These are phyloP conservation scores for Cyberlindnera xishuangbannaensis DNA, from an alignment of 805 yeast genomes.

Conservation along the genomic window DNA sequence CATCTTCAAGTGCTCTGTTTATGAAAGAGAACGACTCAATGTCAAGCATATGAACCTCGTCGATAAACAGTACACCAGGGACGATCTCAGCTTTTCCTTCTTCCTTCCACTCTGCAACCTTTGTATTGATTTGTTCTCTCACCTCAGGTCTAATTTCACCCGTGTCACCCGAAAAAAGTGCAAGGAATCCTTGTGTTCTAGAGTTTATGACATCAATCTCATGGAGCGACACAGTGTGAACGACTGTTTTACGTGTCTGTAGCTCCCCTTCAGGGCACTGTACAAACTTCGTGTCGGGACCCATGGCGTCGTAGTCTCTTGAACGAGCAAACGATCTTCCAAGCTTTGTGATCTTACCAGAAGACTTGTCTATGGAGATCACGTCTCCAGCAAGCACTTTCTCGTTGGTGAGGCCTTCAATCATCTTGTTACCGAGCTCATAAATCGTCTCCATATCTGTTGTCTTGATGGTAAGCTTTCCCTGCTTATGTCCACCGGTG, in stretches of 20 bases:
- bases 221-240: conserved; percentile 95
- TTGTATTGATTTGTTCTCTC: conserved; percentile 92
- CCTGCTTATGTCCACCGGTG: conserved; percentile 98
- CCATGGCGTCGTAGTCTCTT: conserved; percentile 97
- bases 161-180: conserved; percentile 91
- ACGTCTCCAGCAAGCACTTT: conserved; percentile 97
- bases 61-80: conserved; percentile 96
- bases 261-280: conserved; percentile 99
- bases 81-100: conserved; percentile 98
- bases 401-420: conserved; percentile 89
- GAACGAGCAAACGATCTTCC: conserved; percentile 96
- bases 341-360: conserved; percentile 88
- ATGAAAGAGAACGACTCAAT: conserved; percentile 93
- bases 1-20: conserved; percentile 94
- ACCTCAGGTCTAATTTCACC: conserved; percentile 96
- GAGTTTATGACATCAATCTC: conserved; percentile 98
- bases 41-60: conserved; percentile 98
- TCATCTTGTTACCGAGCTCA: conserved; percentile 91
- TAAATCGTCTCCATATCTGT: conserved; percentile 98
- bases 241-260: conserved; percentile 91
- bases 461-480: conserved; percentile 93
- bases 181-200: conserved; percentile 95
- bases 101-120: conserved; percentile 97
- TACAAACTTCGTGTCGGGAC: conserved; percentile 95
- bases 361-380: conserved; percentile 88